These are phyloP conservation scores for Nicotiana undulata DNA, from an alignment of 257 asterid genomes.

Conservation along the genomic window DNA sequence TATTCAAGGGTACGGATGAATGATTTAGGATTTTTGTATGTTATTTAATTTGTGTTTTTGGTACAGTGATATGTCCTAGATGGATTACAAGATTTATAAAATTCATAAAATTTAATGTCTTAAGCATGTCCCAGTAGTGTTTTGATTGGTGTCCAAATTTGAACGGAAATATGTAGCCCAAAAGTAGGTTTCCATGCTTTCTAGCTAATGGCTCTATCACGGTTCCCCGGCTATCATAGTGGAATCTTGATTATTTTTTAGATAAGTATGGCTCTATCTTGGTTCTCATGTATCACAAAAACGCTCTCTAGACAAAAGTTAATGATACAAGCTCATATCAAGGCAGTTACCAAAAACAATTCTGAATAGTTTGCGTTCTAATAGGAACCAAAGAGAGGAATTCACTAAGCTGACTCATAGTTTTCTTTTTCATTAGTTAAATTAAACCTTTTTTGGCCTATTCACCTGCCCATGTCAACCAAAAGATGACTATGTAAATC, in stretches of 20 bases:
- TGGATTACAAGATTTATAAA: background rate
- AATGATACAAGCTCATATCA: background rate
- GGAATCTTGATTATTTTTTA: background rate
- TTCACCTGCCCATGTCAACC: background rate
- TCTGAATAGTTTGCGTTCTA: background rate
- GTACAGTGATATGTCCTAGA: background rate
- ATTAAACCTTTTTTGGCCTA: background rate
- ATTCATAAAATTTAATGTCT: background rate
- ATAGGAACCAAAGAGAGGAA: background rate
- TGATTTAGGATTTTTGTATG: background rate
- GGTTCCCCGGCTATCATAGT: background rate
- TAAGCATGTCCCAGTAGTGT: background rate
- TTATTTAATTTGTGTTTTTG: background rate
- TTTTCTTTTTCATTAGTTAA: background rate
- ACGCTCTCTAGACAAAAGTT: background rate
- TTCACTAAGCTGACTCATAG: background rate
- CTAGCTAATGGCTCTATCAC: background rate
- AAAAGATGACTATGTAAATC: background rate
- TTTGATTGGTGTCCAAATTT: background rate
- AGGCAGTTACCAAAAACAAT: background rate
- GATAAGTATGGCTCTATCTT: background rate
- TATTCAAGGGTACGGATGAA: background rate
- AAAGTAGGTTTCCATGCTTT: background rate
- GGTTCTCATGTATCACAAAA: background rate
- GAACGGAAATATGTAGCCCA: background rate